phyloP scores from a whole-genome alignment of 1,284 basidiomycete species.

The Tetrapyrgos nigripes region DNA sequence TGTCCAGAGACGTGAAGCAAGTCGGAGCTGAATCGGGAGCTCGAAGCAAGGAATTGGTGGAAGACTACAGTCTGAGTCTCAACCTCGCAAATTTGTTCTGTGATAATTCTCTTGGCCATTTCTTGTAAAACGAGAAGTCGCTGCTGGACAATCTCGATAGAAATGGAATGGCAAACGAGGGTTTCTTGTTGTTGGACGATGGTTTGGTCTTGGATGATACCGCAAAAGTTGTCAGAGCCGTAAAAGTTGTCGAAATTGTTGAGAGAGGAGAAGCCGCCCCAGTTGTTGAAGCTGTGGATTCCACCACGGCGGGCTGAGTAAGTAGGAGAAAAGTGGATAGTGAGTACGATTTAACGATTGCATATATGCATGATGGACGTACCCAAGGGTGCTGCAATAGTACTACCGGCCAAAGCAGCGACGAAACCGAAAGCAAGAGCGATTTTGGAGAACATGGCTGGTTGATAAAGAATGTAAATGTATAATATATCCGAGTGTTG shows the following conservation, averaged over 20 bases:
- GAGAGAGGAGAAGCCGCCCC: slow-evolving; percentile 20
- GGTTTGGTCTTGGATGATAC: slow-evolving; percentile 14
- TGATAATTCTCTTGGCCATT: slow-evolving; percentile 41
- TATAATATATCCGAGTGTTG: no score
- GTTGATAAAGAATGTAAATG: slow-evolving; percentile 1
- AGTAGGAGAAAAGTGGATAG: background rate
- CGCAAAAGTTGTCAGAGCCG: slow-evolving; percentile 24
- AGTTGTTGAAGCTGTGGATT: slow-evolving; percentile 12
- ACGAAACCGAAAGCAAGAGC: slow-evolving; percentile 5
- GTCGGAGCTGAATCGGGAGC: slow-evolving; percentile 33
- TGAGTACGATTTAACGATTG: background rate
- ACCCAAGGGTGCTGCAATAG: slow-evolving; percentile 9
- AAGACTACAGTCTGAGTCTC: slow-evolving; percentile 34
- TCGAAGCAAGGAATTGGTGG: slow-evolving; percentile 15
- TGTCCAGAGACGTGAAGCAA: slow-evolving; percentile 30
- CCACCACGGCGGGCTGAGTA: slow-evolving; percentile 6
- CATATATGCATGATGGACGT: background rate
- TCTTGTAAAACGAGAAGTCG: slow-evolving; percentile 32
- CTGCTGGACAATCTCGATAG: slow-evolving; percentile 33
- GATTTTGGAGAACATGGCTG: slow-evolving; percentile 14
- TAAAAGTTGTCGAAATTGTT: slow-evolving; percentile 27
- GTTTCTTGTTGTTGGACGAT: slow-evolving; percentile 22
- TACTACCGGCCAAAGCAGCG: slow-evolving; percentile 5
- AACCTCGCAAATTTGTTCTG: slow-evolving; percentile 38
- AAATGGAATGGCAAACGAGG: slow-evolving; percentile 27